phyloP scores from a whole-genome alignment of 192 early-diverging fungal genomes.

The Backusella australiensis region DNA sequence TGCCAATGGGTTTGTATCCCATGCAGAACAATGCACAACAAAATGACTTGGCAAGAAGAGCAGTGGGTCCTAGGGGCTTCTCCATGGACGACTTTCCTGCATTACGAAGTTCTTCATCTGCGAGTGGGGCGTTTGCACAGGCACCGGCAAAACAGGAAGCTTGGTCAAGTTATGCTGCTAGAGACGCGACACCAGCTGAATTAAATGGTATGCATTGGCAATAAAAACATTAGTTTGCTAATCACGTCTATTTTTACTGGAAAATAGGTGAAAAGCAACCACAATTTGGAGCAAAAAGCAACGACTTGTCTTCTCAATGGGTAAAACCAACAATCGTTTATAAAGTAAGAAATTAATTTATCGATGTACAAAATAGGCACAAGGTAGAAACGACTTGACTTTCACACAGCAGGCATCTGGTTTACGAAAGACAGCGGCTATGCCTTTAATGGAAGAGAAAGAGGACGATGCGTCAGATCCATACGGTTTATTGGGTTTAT shows the following conservation, averaged over 20 bases:
- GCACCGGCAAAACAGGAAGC: neutral
- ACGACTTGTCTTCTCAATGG: neutral
- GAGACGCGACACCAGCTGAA: neutral
- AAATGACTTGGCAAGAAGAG: neutral
- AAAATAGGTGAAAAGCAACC: neutral
- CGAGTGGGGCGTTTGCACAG: neutral
- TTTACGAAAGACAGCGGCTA: neutral
- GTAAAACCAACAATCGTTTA: neutral
- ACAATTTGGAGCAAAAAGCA: constrained; percentile 6
- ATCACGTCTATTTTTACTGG: neutral
- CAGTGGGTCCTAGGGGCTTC: constrained; percentile 22
- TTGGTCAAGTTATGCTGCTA: neutral
- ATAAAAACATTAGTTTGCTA: neutral
- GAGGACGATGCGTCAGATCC: constrained; percentile 44
- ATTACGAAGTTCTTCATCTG: constrained; percentile 21
- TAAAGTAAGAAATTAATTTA: too few relatives aligned
- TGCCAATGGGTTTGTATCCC: neutral
- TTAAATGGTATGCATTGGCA: neutral
- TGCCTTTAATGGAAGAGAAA: neutral
- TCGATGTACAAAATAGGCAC: neutral
- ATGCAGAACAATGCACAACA: neutral
- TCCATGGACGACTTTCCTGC: constrained; percentile 35
- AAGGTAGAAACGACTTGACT: constrained; percentile 3
- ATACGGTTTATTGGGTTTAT: constrained; percentile 81
- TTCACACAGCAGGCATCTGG: constrained; percentile 2